Evolutionary conservation across 352 stramenopile species (phyloP), one percentile per base, ranked within the genome.

Genomic region (Pythium pyrilobum): DNA sequence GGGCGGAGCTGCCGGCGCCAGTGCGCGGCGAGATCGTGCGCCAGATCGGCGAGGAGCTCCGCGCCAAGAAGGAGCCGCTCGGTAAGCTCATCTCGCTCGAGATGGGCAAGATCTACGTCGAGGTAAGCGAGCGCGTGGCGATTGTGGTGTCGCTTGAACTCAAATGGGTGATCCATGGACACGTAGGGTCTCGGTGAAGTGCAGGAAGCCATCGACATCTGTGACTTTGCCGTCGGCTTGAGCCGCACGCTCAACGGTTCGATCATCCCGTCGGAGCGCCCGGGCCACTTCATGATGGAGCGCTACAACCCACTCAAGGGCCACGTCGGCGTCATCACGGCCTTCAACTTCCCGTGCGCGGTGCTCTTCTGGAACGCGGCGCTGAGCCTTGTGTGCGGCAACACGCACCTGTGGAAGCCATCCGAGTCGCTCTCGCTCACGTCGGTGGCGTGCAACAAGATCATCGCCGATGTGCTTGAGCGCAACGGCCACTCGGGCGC

Each of bases 181-280:
- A 38, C 60, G n/a, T 28, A 92, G 69, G 90, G 88, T 42, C 73
- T 97, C 9, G 91, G 90, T 37, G 91, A 97, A 58, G 90, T 97
- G 25, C 91, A 97, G 62, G 91, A 97, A 42, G 87, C 86, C 9
- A 93, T 97, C 52, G 91, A 97, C 67, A 97, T 97, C 43, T 97
- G 91, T 56, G 91, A 97, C 65, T 95, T 96, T 56, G 91, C 91
- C 10, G 89, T 96, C 33, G 91, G 91, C n/a, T 64, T 97, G 15
- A 95, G 79, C 55, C 87, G 91, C 51, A 80, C 69, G 33, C 69
- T 97, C 6, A 93, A 93, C 49, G 90, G 90, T 39, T 87, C 81
- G 15, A 75, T 97, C 57, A 94, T 97, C 41, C 88, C 88, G 16
- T 96, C 84, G 3, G 90, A 97, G 59, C 83, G 90, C 21, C 81